These are phyloP conservation scores for Cladosporium austrohemisphaericum DNA, from an alignment of 2,329 filamentous ascomycete species.

Conservation along the genomic window DNA sequence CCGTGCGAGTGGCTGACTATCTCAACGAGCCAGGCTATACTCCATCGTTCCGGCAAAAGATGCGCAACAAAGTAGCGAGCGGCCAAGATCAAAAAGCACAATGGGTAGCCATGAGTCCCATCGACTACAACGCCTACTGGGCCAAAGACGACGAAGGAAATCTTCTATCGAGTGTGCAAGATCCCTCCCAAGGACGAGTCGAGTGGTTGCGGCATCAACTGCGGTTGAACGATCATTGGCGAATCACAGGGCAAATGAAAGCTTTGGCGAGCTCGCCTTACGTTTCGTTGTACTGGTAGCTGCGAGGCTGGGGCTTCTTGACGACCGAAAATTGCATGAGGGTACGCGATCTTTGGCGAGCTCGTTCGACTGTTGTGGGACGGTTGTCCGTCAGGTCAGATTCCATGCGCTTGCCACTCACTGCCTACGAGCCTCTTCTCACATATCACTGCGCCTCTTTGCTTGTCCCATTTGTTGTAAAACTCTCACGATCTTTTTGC, in stretches of 20 bases:
- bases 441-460: no score
- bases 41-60: not conserved
- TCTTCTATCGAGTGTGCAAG: not conserved
- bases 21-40: not conserved
- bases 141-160: not conserved
- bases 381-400: no score
- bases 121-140: not conserved
- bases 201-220: slow-evolving; percentile 3
- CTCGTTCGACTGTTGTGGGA: no score
- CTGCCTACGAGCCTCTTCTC: no score
- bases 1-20: not conserved
- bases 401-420: no score
- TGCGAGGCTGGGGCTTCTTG: no score
- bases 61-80: not conserved
- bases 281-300: not conserved
- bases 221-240: not conserved
- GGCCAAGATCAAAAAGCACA: not conserved
- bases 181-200: not conserved
- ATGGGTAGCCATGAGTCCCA: not conserved
- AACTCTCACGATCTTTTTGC: no score
- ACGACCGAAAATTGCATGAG: no score
- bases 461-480: no score
- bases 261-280: not conserved
- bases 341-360: no score
- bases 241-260: not conserved